Evolutionary conservation across 1,284 basidiomycete genomes (phyloP).

Genomic region (Phaffia rhodozyma): DNA sequence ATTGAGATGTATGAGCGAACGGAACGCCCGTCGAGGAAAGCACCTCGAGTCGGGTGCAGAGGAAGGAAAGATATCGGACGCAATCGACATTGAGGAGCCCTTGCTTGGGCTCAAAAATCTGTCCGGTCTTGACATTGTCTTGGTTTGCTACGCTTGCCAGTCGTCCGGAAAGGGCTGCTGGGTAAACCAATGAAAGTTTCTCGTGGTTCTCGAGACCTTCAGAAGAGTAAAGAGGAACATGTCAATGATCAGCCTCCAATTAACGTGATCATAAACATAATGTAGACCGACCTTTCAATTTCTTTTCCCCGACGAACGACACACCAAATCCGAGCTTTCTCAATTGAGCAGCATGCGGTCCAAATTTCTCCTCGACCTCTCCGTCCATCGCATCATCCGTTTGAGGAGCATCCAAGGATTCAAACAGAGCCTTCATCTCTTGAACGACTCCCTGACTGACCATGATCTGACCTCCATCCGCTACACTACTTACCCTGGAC

Average conservation of each 20-base stretch:
- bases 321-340: slow-evolving; percentile 62
- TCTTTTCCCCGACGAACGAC: slow-evolving; percentile 71
- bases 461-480: slow-evolving; percentile 90
- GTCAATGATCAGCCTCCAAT: background rate
- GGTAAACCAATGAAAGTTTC: slow-evolving; percentile 72
- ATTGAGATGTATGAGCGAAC: slow-evolving; percentile 15
- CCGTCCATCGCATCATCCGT: slow-evolving; percentile 28
- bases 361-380: slow-evolving; percentile 27
- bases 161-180: slow-evolving; percentile 60
- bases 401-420: slow-evolving; percentile 9
- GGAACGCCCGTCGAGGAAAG: slow-evolving; percentile 50
- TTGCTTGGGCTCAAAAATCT: slow-evolving; percentile 44
- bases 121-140: slow-evolving; percentile 37
- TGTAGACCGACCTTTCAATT: slow-evolving; percentile 52
- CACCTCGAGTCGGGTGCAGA: slow-evolving; percentile 74
- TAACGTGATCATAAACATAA: too few species aligned
- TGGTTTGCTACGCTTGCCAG: slow-evolving; percentile 47
- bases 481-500: slow-evolving; percentile 69
- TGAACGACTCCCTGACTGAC: slow-evolving; percentile 78
- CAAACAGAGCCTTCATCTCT: slow-evolving; percentile 49
- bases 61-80: slow-evolving; percentile 59
- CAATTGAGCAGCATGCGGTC: slow-evolving; percentile 34
- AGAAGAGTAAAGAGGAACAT: background rate
- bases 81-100: slow-evolving; percentile 61
- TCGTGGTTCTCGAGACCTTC: slow-evolving; percentile 49